Evolutionary conservation across 208 protist genomes (phyloP).

Genomic region (Lotmaria passim): DNA sequence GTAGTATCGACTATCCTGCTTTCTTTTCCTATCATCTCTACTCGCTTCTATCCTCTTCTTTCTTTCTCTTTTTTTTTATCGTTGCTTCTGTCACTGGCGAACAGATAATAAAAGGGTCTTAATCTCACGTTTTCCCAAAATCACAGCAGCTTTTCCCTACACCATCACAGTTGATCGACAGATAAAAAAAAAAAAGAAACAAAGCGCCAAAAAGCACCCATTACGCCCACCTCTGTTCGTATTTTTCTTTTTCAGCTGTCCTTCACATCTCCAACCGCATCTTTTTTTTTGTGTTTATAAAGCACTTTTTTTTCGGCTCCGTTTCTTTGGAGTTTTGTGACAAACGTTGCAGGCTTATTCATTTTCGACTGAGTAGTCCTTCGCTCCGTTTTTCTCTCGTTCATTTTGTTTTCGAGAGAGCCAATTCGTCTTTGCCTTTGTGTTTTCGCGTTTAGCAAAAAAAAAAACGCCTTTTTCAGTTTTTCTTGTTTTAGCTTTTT

Average conservation of each 20-base stretch:
- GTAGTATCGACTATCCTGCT: not conserved
- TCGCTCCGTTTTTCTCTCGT: not conserved
- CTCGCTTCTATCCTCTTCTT: not conserved
- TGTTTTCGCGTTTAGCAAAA: too few relatives aligned
- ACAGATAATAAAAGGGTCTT: conserved; percentile 8
- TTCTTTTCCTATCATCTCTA: not conserved
- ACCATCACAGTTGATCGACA: not conserved
- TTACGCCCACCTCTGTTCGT: not conserved
- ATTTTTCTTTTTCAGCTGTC: conserved; percentile 9
- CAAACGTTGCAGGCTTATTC: too few relatives aligned
- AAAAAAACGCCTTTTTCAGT: conserved; percentile 1
- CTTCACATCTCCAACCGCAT: not conserved
- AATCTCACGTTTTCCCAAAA: conserved; percentile 2
- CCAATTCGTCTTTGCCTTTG: not conserved
- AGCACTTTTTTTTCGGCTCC: not conserved
- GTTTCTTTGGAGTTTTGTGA: too few relatives aligned
- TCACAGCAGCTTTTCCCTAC: not conserved
- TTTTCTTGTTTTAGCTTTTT: not conserved
- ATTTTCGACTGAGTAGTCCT: too few relatives aligned
- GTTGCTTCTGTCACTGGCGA: not conserved
- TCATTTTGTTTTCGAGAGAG: conserved; percentile 2
- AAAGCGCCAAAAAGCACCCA: not conserved
- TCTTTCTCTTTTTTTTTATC: not conserved
- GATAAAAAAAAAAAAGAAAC: not conserved
- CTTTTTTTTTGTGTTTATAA: not conserved